Evolutionary conservation across 148 eudicot species (phyloP).

Genomic region (Fallopia convolvulus): DNA sequence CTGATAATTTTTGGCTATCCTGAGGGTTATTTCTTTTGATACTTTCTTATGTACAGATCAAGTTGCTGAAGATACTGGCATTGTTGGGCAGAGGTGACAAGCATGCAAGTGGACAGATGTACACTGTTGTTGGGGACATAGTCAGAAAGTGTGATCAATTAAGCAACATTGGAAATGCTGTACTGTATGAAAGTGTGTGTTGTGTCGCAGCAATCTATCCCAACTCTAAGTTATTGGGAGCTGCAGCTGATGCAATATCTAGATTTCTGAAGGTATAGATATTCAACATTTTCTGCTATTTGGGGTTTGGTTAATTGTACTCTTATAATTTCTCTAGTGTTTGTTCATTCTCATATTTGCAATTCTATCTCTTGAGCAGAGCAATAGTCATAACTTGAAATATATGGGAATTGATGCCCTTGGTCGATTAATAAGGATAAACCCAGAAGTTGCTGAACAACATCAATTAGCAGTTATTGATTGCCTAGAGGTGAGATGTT

Average conservation of each 20-base stretch:
- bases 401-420: conserved; percentile 99
- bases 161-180: conserved; percentile 92
- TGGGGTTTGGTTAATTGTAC: not conserved
- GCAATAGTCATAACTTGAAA: conserved; percentile 92
- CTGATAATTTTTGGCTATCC: not conserved
- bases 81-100: conserved; percentile 90
- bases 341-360: conserved; percentile 6
- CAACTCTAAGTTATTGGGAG: conserved; percentile 64
- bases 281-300: not conserved
- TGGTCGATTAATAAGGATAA: conserved; percentile 79
- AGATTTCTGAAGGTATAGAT: conserved; percentile 69
- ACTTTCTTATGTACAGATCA: conserved; percentile 52
- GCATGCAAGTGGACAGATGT: conserved; percentile 89
- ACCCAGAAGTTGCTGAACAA: conserved; percentile 94
- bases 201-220: conserved; percentile 79
- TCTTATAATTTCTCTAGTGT: not conserved
- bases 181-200: conserved; percentile 88
- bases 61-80: conserved; percentile 85
- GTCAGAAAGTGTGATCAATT: conserved; percentile 75
- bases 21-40: conserved; percentile 2
- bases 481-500: conserved; percentile 81
- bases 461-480: conserved; percentile 97
- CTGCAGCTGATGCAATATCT: conserved; percentile 87
- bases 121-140: conserved; percentile 82
- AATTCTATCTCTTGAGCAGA: conserved; percentile 37